Evolutionary conservation across 306 rosid species (phyloP).

Genomic region (Nissolia schottii): DNA sequence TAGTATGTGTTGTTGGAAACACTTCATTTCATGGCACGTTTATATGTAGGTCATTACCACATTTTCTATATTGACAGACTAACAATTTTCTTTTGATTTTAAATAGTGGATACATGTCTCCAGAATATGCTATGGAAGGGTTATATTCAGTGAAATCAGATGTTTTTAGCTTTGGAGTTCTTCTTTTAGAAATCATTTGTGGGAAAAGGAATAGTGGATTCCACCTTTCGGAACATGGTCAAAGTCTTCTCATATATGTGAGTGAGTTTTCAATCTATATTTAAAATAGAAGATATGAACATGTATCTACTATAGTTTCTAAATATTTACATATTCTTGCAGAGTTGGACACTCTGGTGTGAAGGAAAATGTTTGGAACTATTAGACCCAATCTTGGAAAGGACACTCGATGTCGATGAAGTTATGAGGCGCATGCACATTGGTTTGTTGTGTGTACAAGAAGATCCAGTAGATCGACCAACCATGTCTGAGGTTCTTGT

Average conservation of each 20-base stretch:
- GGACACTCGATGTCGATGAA: slow-evolving; percentile 16
- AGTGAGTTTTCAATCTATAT: slow-evolving; percentile 7
- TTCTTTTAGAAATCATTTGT: slow-evolving; percentile 40
- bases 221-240: slow-evolving; percentile 27
- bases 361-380: slow-evolving; percentile 39
- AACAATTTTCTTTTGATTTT: neutral
- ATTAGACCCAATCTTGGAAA: slow-evolving; percentile 36
- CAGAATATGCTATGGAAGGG: slow-evolving; percentile 48
- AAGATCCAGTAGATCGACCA: slow-evolving; percentile 49
- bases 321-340: neutral
- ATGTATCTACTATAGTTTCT: neutral
- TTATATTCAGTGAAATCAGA: slow-evolving; percentile 38
- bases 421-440: slow-evolving; percentile 39
- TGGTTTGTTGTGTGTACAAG: slow-evolving; percentile 54
- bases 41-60: neutral
- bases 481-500: slow-evolving; percentile 45
- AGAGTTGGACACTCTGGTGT: slow-evolving; percentile 57
- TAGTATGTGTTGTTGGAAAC: slow-evolving; percentile 31
- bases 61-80: neutral
- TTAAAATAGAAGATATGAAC: neutral
- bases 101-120: slow-evolving; percentile 52
- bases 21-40: neutral
- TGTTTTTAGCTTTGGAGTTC: slow-evolving; percentile 42
- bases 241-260: slow-evolving; percentile 31
- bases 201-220: slow-evolving; percentile 33